Evolutionary conservation across 495 filamentous ascomycete species (phyloP).

Genomic region (Penicillium lagena): DNA sequence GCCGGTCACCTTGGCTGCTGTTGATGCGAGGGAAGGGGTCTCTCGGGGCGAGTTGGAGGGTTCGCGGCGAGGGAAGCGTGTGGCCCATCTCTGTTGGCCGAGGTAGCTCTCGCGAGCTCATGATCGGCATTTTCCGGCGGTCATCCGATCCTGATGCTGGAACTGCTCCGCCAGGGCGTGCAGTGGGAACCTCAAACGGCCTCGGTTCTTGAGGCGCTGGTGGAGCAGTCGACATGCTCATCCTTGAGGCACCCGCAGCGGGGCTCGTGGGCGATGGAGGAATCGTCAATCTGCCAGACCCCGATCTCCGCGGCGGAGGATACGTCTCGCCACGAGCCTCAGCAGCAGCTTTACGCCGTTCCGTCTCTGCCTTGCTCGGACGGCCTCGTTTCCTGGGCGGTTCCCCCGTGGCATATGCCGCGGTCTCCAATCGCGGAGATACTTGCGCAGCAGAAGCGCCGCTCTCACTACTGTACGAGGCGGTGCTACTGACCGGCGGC

Average conservation of each 20-base stretch:
- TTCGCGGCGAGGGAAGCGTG: constrained; percentile 26
- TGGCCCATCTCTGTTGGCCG: constrained; percentile 25
- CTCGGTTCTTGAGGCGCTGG: neutral
- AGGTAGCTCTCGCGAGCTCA: constrained; percentile 27
- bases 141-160: constrained; percentile 5
- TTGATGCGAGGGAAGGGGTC: constrained; percentile 21
- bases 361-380: constrained; percentile 51
- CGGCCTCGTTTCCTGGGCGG: constrained; percentile 54
- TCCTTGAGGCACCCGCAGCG: constrained; percentile 6
- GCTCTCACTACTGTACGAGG: constrained; percentile 34
- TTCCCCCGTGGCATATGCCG: constrained; percentile 17
- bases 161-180: neutral
- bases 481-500: constrained; percentile 24
- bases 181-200: neutral
- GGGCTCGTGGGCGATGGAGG: constrained; percentile 31
- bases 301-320: constrained; percentile 30
- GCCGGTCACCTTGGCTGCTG: constrained; percentile 10
- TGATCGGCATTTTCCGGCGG: constrained; percentile 15
- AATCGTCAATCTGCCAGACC: constrained; percentile 23
- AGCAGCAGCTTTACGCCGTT: constrained; percentile 44
- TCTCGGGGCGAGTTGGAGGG: constrained; percentile 25
- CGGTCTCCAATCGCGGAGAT: constrained; percentile 24
- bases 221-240: neutral
- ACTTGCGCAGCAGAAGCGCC: constrained; percentile 26
- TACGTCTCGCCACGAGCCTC: constrained; percentile 47